Evolutionary conservation across 441 rosid species (phyloP).

Genomic region (Gossypium lobatum): DNA sequence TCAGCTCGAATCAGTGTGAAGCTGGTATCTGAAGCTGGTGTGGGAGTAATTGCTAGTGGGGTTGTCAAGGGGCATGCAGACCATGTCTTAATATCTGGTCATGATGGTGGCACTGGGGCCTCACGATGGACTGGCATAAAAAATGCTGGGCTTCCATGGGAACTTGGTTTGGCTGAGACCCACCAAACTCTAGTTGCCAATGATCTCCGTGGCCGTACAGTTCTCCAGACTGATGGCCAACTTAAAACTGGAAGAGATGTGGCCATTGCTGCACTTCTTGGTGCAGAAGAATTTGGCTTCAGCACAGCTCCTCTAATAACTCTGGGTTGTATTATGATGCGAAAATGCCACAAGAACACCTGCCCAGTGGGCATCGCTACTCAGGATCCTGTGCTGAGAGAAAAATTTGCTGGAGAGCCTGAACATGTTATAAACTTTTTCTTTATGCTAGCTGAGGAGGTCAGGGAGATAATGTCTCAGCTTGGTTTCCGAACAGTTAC

Average conservation of each 20-base stretch:
- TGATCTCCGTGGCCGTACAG: slow-evolving; percentile 97
- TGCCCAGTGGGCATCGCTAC: slow-evolving; percentile 99
- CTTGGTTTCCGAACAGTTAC: slow-evolving; percentile 80
- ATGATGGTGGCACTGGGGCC: slow-evolving; percentile 99
- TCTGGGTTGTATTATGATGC: slow-evolving; percentile 99
- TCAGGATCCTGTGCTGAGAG: slow-evolving; percentile 98
- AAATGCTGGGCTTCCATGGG: slow-evolving; percentile 99
- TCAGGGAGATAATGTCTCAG: slow-evolving; percentile 93
- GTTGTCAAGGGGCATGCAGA: slow-evolving; percentile 99
- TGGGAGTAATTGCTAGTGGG: slow-evolving; percentile 99
- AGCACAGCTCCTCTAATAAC: slow-evolving; percentile 99
- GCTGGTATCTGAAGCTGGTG: slow-evolving; percentile 98
- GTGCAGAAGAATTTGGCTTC: slow-evolving; percentile 99
- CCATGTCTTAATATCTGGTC: slow-evolving; percentile 96
- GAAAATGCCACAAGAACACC: slow-evolving; percentile 99
- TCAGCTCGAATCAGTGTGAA: slow-evolving; percentile 94
- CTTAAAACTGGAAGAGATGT: slow-evolving; percentile 99
- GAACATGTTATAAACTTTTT: slow-evolving; percentile 98
- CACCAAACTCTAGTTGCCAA: slow-evolving; percentile 99
- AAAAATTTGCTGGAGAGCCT: slow-evolving; percentile 98
- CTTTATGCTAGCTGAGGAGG: slow-evolving; percentile 98
- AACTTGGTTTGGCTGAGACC: slow-evolving; percentile 98
- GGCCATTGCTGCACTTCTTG: slow-evolving; percentile 97
- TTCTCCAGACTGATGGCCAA: slow-evolving; percentile 99
- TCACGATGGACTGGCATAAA: slow-evolving; percentile 99